Evolutionary conservation across 75 land plant species (phyloP).

Genomic region (Adiantum capillusveneris): DNA sequence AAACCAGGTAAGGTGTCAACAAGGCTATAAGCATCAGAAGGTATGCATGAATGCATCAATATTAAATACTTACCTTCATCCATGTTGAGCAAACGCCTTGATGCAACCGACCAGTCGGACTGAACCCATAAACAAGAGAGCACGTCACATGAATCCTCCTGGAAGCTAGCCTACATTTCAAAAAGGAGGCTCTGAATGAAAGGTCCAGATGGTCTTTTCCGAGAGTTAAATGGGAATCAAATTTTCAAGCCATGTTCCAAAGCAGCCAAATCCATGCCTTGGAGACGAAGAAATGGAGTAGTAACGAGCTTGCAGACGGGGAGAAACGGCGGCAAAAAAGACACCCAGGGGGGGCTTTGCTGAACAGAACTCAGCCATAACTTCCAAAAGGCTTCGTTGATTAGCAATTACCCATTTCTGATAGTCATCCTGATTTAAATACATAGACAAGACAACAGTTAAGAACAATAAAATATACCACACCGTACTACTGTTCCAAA

Average conservation of each 20-base stretch:
- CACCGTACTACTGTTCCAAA: too few species aligned
- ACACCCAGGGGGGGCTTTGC: constrained; percentile 35
- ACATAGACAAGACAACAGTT: too few species aligned
- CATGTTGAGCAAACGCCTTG: constrained; percentile 47
- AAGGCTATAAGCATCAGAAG: too few species aligned
- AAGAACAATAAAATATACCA: neutral
- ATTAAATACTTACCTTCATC: constrained; percentile 39
- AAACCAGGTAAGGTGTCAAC: too few species aligned
- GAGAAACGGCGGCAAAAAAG: constrained; percentile 36
- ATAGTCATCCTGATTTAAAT: constrained; percentile 30
- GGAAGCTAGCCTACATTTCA: constrained; percentile 16
- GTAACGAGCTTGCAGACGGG: constrained; percentile 40
- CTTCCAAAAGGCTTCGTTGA: constrained; percentile 38
- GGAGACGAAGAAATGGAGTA: constrained; percentile 48
- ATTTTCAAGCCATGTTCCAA: too few species aligned
- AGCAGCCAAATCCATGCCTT: constrained; percentile 12
- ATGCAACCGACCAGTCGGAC: constrained; percentile 43
- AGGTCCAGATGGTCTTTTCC: too few species aligned
- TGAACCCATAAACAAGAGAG: constrained; percentile 32
- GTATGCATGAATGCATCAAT: too few species aligned
- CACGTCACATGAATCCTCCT: constrained; percentile 37
- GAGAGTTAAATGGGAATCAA: too few species aligned
- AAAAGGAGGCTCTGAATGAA: too few species aligned
- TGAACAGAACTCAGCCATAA: constrained; percentile 31
- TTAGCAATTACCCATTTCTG: constrained; percentile 22